Evolutionary conservation across 176 grass and related monocot genomes (phyloP).

Genomic region (Leersia perrieri): DNA sequence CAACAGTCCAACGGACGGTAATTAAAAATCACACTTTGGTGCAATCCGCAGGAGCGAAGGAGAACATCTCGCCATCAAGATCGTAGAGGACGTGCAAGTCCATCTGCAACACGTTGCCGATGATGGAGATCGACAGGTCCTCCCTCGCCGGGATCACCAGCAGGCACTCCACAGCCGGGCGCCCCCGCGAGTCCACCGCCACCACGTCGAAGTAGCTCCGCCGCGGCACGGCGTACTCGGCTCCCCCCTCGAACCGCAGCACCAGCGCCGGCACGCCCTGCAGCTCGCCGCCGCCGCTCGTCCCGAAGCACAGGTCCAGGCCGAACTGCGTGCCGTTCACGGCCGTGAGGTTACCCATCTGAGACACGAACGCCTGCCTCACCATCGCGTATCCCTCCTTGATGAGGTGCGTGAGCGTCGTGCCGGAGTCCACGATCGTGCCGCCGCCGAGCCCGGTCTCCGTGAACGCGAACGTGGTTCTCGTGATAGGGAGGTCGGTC

Average conservation of each 20-base stretch:
- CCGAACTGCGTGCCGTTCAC: conserved; percentile 27
- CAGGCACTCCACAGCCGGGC: conserved; percentile 41
- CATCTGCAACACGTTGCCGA: conserved; percentile 64
- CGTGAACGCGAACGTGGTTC: conserved; percentile 35
- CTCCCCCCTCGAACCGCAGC: conserved; percentile 47
- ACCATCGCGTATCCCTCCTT: conserved; percentile 39
- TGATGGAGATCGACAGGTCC: conserved; percentile 40
- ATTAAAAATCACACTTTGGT: background rate
- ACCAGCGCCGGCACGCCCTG: conserved; percentile 42
- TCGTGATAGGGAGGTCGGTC: conserved; percentile 24
- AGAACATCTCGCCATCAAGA: conserved; percentile 22
- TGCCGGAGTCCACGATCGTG: conserved; percentile 60
- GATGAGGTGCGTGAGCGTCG: conserved; percentile 43
- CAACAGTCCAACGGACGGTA: background rate
- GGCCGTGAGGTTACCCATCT: conserved; percentile 3
- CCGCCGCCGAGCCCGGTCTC: conserved; percentile 29
- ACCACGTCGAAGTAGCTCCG: conserved; percentile 44
- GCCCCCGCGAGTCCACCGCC: conserved; percentile 11
- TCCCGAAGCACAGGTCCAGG: conserved; percentile 55
- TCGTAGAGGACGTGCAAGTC: conserved; percentile 59
- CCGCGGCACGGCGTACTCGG: conserved; percentile 36
- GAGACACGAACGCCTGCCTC: conserved; percentile 33
- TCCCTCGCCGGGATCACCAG: conserved; percentile 19
- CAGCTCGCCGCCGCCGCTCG: background rate
- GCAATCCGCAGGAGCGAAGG: conserved; percentile 47